Evolutionary conservation across 345 rosid genomes (phyloP).

Genomic region (Rhizophora apiculata): DNA sequence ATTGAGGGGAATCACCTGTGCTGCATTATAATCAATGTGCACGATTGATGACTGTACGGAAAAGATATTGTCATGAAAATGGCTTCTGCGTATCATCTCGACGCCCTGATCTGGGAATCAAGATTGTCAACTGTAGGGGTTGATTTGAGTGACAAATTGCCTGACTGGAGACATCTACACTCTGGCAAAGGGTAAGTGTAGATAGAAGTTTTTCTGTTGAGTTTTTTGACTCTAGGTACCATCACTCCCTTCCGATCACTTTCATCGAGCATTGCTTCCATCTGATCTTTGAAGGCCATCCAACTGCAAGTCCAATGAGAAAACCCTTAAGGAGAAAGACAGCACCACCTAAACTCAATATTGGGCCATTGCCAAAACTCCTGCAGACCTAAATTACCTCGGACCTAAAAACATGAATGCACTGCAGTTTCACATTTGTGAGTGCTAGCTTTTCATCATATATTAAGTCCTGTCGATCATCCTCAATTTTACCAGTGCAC

Average conservation of each 20-base stretch:
- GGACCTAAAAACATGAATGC: too few relatives aligned
- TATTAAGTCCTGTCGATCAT: background rate
- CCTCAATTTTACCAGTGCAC: too few relatives aligned
- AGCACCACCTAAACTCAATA: background rate
- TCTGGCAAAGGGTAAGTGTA: slow-evolving; percentile 87
- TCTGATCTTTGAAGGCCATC: slow-evolving; percentile 62
- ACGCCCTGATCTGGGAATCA: slow-evolving; percentile 7
- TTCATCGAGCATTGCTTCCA: slow-evolving; percentile 67
- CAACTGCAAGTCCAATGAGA: slow-evolving; percentile 54
- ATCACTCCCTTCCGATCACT: slow-evolving; percentile 80
- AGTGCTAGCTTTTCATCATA: background rate
- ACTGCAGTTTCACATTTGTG: background rate
- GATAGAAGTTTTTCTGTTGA: slow-evolving; percentile 82
- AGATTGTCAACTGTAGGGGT: slow-evolving; percentile 17
- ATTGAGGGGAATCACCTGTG: background rate
- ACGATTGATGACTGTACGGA: slow-evolving; percentile 10
- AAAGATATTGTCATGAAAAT: background rate
- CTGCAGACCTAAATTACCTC: too few relatives aligned
- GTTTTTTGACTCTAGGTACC: slow-evolving; percentile 73
- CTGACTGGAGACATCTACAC: slow-evolving; percentile 64
- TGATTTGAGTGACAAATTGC: slow-evolving; percentile 40
- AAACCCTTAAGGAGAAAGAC: background rate
- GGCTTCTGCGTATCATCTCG: slow-evolving; percentile 11
- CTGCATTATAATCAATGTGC: background rate
- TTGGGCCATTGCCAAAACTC: background rate